These are phyloP conservation scores for Endocladia muricata DNA, from an alignment of 31 red algal genomes.

Conservation along the genomic window DNA sequence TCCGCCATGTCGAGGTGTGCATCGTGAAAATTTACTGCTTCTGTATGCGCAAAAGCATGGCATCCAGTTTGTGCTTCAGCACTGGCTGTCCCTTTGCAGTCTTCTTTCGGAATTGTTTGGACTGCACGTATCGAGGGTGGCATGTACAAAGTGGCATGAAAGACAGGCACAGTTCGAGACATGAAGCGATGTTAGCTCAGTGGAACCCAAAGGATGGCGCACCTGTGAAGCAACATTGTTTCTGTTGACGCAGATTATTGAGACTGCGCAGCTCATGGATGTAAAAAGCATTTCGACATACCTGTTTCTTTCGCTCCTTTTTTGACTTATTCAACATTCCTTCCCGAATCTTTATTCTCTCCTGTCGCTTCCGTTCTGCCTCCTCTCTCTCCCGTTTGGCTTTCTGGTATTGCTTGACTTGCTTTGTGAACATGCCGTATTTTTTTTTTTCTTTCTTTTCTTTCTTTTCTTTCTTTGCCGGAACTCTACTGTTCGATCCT, in stretches of 20 bases:
- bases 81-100: slow-evolving; percentile 51
- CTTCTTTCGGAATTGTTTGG: slow-evolving; percentile 46
- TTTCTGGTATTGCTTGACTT: slow-evolving; percentile 50
- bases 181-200: no score
- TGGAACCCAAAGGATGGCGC: no score
- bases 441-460: slow-evolving; percentile 1
- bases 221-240: no score
- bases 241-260: no score
- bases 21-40: not conserved
- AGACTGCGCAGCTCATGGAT: no score
- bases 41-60: slow-evolving; percentile 40
- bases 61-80: slow-evolving; percentile 51
- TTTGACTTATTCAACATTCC: slow-evolving; percentile 40
- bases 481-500: not conserved
- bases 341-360: slow-evolving; percentile 47
- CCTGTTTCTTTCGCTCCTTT: slow-evolving; percentile 45
- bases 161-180: no score
- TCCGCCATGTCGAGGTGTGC: not conserved
- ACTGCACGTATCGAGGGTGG: not conserved
- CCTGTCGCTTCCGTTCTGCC: slow-evolving; percentile 12
- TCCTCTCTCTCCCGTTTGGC: slow-evolving; percentile 17
- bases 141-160: no score
- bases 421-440: slow-evolving; percentile 45
- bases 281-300: slow-evolving; percentile 3
- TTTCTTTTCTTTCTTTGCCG: not conserved